A percentile compares a stretch with the other conserved stretches of the same genome.
Evolutionary conservation across 2,329 filamentous ascomycete genomes (phyloP).

Genomic region (Cercospora sp.): DNA sequence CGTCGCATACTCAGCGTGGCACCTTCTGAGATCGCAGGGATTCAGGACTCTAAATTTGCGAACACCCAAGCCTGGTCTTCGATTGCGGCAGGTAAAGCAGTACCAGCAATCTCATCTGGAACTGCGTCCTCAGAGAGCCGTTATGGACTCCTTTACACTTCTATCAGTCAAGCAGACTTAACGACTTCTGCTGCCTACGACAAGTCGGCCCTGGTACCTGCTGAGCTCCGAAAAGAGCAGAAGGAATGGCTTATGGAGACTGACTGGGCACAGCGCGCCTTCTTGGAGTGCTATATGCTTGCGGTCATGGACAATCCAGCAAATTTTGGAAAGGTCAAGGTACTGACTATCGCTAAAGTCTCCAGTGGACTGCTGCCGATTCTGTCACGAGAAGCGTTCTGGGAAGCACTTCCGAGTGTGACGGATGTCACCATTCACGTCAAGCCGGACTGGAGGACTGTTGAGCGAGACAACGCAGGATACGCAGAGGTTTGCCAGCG

Average conservation of each 20-base stretch:
- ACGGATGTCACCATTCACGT: constrained; percentile 59
- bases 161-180: constrained; percentile 26
- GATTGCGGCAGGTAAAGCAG: constrained; percentile 18
- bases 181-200: constrained; percentile 28
- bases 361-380: constrained; percentile 61
- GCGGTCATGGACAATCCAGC: constrained; percentile 61
- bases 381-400: constrained; percentile 61
- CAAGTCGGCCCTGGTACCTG: constrained; percentile 51
- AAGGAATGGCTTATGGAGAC: constrained; percentile 68
- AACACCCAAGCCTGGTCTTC: constrained; percentile 27
- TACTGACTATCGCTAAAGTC: constrained; percentile 63
- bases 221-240: constrained; percentile 61
- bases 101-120: constrained; percentile 3
- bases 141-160: constrained; percentile 41
- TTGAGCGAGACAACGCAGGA: constrained; percentile 55
- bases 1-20: constrained; percentile 17
- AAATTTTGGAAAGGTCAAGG: constrained; percentile 57
- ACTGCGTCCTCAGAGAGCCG: background rate
- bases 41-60: constrained; percentile 24
- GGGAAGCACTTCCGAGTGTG: constrained; percentile 59
- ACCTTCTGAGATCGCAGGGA: constrained; percentile 22
- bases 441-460: constrained; percentile 65
- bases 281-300: constrained; percentile 67
- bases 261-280: constrained; percentile 67
- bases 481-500: constrained; percentile 52